Percentiles rank a stretch among this genome's conserved stretches.
These are phyloP conservation scores for Phanerochaete carnosa DNA, from an alignment of 768 basidiomycete species.

Conservation along the genomic window DNA sequence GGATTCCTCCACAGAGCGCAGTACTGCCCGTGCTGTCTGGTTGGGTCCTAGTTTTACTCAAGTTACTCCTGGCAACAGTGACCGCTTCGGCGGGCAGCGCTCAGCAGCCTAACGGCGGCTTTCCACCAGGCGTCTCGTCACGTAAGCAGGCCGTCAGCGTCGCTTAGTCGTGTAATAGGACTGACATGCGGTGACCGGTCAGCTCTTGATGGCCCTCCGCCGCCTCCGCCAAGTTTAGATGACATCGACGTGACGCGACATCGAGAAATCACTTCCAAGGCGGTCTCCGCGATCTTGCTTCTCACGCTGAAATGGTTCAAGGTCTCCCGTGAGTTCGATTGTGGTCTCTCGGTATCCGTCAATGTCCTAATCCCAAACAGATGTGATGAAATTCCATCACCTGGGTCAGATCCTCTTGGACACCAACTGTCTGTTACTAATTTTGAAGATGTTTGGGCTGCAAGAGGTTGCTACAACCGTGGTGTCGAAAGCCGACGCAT, in stretches of 20 bases:
- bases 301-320: conserved; percentile 98
- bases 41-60: conserved; percentile 91
- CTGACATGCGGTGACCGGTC: background rate
- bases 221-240: conserved; percentile 74
- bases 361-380: conserved; percentile 35
- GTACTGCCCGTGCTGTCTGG: conserved; percentile 82
- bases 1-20: conserved; percentile 51
- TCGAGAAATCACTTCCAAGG: conserved; percentile 96
- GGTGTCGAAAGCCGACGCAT: conserved; percentile 83
- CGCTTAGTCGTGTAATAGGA: background rate
- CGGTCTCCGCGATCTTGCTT: conserved; percentile 90
- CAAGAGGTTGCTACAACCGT: conserved; percentile 86
- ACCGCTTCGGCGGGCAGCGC: conserved; percentile 68
- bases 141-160: conserved; percentile 39
- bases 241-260: conserved; percentile 93
- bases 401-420: conserved; percentile 94
- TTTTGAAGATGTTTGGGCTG: conserved; percentile 97
- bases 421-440: conserved; percentile 89
- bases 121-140: conserved; percentile 67
- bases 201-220: conserved; percentile 62
- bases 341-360: too few species aligned
- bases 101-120: conserved; percentile 66
- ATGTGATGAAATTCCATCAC: conserved; percentile 98
- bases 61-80: conserved; percentile 89
- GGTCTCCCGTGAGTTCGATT: conserved; percentile 75